Conservation (phyloP, 2,329 filamentous ascomycete species). For the Colletotrichum cereale region DNA sequence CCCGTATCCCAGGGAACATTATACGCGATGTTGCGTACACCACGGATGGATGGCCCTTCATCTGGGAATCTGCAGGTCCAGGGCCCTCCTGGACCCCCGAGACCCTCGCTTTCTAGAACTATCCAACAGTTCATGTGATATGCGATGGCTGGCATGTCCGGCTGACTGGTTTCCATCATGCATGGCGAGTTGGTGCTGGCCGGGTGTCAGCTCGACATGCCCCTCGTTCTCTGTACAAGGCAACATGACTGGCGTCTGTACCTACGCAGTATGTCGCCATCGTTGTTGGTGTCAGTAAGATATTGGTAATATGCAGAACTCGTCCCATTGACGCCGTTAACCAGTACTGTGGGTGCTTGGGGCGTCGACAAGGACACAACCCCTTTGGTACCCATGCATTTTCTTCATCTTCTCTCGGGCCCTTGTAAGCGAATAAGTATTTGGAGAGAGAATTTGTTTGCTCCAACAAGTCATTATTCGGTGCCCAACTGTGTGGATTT, state of each 20-base stretch:
- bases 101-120: too few relatives aligned
- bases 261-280: too few relatives aligned
- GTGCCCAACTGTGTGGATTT: not conserved
- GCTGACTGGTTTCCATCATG: not conserved
- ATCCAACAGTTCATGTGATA: not conserved
- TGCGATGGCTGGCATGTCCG: not conserved
- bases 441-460: not conserved
- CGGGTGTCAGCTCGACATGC: not conserved
- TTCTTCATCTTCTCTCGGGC: not conserved
- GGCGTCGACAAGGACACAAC: not conserved
- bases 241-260: not conserved
- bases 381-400: not conserved
- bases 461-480: slow-evolving; percentile 4
- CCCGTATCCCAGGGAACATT: not conserved
- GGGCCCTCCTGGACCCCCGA: not conserved
- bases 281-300: not conserved
- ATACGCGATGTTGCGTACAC: not conserved
- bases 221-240: not conserved
- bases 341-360: not conserved
- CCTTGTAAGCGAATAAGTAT: not conserved
- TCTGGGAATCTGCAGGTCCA: slow-evolving; percentile 1
- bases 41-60: not conserved
- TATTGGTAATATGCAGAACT: not conserved
- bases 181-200: not conserved
- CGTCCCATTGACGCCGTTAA: not conserved